Evolutionary conservation across 176 grass and related monocot genomes (phyloP), one percentile per base, ranked within the genome.

Genomic region (Avena sativa): DNA sequence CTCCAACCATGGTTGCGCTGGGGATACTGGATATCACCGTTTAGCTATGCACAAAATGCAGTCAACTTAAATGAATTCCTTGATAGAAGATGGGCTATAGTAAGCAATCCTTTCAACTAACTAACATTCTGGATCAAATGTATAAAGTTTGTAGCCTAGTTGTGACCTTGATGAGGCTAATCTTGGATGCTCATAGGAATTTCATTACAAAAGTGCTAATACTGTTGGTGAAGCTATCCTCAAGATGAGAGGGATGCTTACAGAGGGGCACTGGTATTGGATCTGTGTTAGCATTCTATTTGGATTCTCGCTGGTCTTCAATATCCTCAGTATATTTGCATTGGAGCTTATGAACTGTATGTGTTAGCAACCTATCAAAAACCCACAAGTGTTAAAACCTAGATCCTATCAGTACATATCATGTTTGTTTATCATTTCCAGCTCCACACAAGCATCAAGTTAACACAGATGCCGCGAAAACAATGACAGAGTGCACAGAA

Each of bases 191-290:
- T 40, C 5, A 44, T 59, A 97, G 95, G 86, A 82, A 87, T 86
- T 93, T 55, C 61, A 88, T 61, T 88, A 90, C 78, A 60, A 20
- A 48, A 51, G 76, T 85, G 80, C 58, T 17, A 83, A 77, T 36
- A 97, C 91, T 13, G 2, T 92, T 9, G 95, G 93, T 0, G 81
- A 93, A 83, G 89, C 85, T 79, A 88, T 97, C 49, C 87, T 97
- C 20, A 81, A 81, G 83, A 83, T 73, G 36, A 93, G 91, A 78
- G 89, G 95, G 26, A 47, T 87, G 80, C 48, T 85, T 17, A 95
- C 69, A 2, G 76, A 90, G 47, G 93, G 79, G 83, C 85, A 92
- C 20, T 97, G 95, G 95, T 97, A 93, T 19, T 95, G 95, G 95
- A 83, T 92, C 55, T 95, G 84, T 48, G 76, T 95, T 4, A 44